phyloP scores from a whole-genome alignment of 345 rosid species.

The Microcos paniculata region DNA sequence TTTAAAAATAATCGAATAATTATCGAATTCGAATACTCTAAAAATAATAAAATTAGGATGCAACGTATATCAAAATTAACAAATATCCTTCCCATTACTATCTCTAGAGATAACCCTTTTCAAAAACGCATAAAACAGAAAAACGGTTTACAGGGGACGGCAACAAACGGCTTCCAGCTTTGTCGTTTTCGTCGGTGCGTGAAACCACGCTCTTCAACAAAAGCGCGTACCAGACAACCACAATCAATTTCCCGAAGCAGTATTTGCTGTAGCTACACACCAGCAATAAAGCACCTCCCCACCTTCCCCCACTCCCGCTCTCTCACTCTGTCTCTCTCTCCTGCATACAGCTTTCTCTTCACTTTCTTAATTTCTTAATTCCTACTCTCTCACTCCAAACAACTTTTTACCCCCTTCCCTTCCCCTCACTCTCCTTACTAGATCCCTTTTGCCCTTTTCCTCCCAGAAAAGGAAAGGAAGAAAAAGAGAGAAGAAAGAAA shows the following conservation, averaged over 20 bases:
- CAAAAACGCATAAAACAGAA: no score
- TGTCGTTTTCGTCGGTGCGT: slow-evolving; percentile 27
- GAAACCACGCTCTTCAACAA: background rate
- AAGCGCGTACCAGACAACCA: slow-evolving; percentile 32
- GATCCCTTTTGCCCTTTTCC: background rate
- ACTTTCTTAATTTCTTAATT: no score
- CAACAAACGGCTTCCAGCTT: slow-evolving; percentile 13
- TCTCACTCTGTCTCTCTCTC: background rate
- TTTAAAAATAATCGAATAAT: no score
- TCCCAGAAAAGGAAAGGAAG: background rate
- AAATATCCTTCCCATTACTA: no score
- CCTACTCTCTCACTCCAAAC: background rate
- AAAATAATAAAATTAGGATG: no score
- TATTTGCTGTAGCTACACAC: slow-evolving; percentile 20
- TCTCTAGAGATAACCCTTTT: no score
- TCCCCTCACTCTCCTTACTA: background rate
- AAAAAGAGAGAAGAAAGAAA: background rate
- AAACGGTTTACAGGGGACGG: slow-evolving; percentile 13
- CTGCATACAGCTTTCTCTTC: background rate
- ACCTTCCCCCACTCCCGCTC: background rate
- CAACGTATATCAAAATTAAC: no score
- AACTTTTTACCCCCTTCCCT: background rate
- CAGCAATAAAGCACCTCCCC: slow-evolving; percentile 29
- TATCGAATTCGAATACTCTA: no score
- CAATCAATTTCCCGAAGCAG: slow-evolving; percentile 23